Conservation (phyloP, 768 basidiomycete genomes). For the Tephrocybe rancida region DNA sequence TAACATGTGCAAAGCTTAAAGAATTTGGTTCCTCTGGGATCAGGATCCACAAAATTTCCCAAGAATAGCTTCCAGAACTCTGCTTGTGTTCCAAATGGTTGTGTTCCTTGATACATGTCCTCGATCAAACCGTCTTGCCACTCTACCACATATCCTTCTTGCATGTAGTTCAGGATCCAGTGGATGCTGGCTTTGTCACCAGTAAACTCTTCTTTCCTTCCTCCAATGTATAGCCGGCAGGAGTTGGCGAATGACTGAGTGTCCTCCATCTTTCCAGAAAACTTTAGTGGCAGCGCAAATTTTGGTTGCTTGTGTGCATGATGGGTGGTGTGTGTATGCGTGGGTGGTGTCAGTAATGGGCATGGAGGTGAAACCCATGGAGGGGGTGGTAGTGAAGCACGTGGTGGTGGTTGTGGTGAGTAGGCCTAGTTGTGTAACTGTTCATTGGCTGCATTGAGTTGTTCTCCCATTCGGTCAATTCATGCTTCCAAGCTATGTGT, state of each 20-base stretch:
- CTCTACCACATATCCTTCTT: background rate
- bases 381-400: too few relatives aligned
- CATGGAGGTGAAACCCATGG: too few relatives aligned
- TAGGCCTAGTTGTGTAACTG: too few relatives aligned
- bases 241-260: background rate
- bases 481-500: too few relatives aligned
- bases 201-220: background rate
- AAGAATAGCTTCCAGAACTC: background rate
- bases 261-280: slow-evolving; percentile 4
- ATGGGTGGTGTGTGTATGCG: too few relatives aligned
- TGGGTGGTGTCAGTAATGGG: too few relatives aligned
- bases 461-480: too few relatives aligned
- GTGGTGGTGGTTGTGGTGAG: too few relatives aligned
- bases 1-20: background rate
- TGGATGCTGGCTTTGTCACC: background rate
- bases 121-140: background rate
- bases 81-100: background rate
- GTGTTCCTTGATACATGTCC: background rate
- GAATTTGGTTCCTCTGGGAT: background rate
- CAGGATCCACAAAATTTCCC: background rate
- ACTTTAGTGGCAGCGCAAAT: background rate
- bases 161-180: background rate
- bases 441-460: too few relatives aligned
- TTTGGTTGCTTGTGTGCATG: background rate
- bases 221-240: slow-evolving; percentile 1